Conservation (phyloP, 306 rosid species). For the Nissolia schottii region DNA sequence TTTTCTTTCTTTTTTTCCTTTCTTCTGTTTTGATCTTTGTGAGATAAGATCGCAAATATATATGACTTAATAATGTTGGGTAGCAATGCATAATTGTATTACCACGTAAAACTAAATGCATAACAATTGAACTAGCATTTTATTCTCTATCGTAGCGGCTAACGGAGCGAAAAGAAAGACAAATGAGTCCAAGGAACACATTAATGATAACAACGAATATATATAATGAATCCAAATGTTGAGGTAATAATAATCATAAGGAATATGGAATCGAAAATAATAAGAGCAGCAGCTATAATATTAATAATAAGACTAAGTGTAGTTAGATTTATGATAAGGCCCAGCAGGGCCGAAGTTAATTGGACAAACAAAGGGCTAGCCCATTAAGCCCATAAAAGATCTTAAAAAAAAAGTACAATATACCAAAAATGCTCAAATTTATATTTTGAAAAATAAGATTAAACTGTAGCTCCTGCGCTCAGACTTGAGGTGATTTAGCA, state of each 20-base stretch:
- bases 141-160: not conserved
- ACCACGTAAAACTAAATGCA: not conserved
- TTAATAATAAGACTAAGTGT: constrained; percentile 25
- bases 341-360: constrained; percentile 12
- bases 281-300: constrained; percentile 35
- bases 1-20: too few relatives aligned
- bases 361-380: constrained; percentile 11
- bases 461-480: constrained; percentile 17
- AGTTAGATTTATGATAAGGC: constrained; percentile 44
- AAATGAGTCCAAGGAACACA: not conserved
- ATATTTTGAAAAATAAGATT: too few relatives aligned
- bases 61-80: too few relatives aligned
- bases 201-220: not conserved
- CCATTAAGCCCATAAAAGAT: constrained; percentile 24
- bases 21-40: too few relatives aligned
- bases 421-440: constrained; percentile 21
- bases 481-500: constrained; percentile 39
- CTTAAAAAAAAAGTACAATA: not conserved
- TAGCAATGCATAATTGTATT: too few relatives aligned
- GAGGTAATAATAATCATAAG: not conserved
- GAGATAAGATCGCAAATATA: too few relatives aligned
- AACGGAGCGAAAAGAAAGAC: too few relatives aligned
- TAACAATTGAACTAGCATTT: not conserved
- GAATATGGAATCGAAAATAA: not conserved
- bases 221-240: not conserved